Evolutionary conservation across 2,329 filamentous ascomycete species (phyloP).

Genomic region (Aspergillus sp.): DNA sequence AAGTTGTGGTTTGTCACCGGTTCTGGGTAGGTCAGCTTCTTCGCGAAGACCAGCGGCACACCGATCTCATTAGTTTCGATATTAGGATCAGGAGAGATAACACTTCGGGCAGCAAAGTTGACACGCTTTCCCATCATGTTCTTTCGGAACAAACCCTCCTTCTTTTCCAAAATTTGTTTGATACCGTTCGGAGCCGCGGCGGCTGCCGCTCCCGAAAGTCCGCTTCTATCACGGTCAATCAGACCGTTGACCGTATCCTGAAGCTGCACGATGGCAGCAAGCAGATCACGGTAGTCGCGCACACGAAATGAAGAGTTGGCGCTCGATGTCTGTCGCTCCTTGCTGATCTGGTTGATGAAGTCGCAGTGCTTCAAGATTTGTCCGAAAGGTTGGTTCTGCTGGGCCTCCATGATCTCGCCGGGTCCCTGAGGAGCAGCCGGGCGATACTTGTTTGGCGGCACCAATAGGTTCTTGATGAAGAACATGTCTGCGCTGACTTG

Average conservation of each 20-base stretch:
- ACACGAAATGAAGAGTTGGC: slow-evolving; percentile 48
- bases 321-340: slow-evolving; percentile 60
- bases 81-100: slow-evolving; percentile 97
- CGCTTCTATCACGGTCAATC: slow-evolving; percentile 85
- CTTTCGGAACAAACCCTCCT: slow-evolving; percentile 95
- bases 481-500: slow-evolving; percentile 83
- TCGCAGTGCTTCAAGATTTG: slow-evolving; percentile 75
- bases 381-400: slow-evolving; percentile 86
- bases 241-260: slow-evolving; percentile 92
- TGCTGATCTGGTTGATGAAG: slow-evolving; percentile 70
- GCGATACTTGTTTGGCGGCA: slow-evolving; percentile 88
- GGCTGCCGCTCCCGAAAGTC: slow-evolving; percentile 73
- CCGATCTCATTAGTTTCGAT: slow-evolving; percentile 99
- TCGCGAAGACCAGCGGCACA: slow-evolving; percentile 95
- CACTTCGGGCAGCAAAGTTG: slow-evolving; percentile 94
- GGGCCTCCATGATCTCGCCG: slow-evolving; percentile 79
- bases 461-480: slow-evolving; percentile 81
- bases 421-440: slow-evolving; percentile 81
- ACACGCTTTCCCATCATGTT: slow-evolving; percentile 99
- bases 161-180: slow-evolving; percentile 97
- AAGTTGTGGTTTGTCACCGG: slow-evolving; percentile 98
- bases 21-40: slow-evolving; percentile 93
- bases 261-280: slow-evolving; percentile 77
- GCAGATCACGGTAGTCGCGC: slow-evolving; percentile 71
- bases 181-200: slow-evolving; percentile 86